Evolutionary conservation across 2,329 filamentous ascomycete species (phyloP), one percentile per base, ranked within the genome.

Genomic region (Ilyonectria mors-panacis): DNA sequence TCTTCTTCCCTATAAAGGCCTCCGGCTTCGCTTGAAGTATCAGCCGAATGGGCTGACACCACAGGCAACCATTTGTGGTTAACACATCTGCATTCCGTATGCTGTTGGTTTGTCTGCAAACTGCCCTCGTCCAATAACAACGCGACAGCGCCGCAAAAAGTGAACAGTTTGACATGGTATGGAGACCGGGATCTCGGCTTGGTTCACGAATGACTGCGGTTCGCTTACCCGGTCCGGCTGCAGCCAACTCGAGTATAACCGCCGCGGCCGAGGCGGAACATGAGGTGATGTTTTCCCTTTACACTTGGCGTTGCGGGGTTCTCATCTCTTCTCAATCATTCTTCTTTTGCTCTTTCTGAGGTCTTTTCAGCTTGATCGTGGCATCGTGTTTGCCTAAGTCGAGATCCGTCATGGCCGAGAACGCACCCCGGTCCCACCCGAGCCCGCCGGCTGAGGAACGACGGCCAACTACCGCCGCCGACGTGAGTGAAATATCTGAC

Each of bases 41-140:
- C 30, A 33, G 8, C 30, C 12, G 30, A 33, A 33, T 33, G 30
- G 30, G 37, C 37, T 39, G 37, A 39, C 37, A 17, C 15, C 37
- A 39, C 37, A 39, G 17, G 15, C 15, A 39, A 39, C 6, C 17
- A 17, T n/a, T 61, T 59, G 8, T 35, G 57, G 33, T 26, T 57
- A 30, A 26, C 23, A 30, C 17, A 61, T 42, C 57, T 30, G 62
- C 55, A 60, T 30, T n/a, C 26, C 12, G 19, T 26, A 60, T 55
- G 56, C 56, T 42, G 57, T 50, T 65, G 62, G 56, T 35, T 42
- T 26, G 33, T 17, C n/a, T 30, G 15, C 21, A 33, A 12, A 15
- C 7, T 28, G 10, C 3, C 21, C 30, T 39, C 30, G 7, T 3
- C 62, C 62, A 65, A 65, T 65, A 6, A 26, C 10, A 28, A 33